Evolutionary conservation across 1,284 basidiomycete genomes (phyloP), one percentile per base, ranked within the genome.

Genomic region (Fomes fomentarius): DNA sequence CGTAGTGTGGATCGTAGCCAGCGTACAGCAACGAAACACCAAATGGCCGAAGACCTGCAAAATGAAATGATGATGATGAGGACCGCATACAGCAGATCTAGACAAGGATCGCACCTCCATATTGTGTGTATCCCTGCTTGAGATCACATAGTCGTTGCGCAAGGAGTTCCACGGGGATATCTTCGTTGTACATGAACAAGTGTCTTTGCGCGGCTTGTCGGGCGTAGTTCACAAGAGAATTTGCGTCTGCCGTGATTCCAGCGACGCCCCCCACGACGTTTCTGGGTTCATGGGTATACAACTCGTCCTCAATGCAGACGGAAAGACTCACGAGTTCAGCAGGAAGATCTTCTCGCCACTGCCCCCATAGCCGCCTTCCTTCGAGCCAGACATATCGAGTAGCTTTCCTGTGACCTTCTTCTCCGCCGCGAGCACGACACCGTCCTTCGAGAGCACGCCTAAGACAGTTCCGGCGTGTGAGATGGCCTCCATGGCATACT

Each of bases 401-500:
- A 99, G 85, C 75, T 99, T 99, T 45, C 95, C 95, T 0, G 97
- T 98, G 37, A 99, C 95, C 76, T 97, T 97, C 87, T 99, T 99
- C 81, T 99, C 96, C 7, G 96, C 96, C 0, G 95, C 96, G n/a
- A 99, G 82, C 2, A 98, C 95, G 34, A 99, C 93, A 1, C 97
- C 96, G 63, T 96, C 94, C 69, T 92, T 94, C 19, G 94, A 93
- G n/a, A 97, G 81, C 50, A 98, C 90, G 37, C 94, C 95, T 26
- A 98, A 84, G 40, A 97, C 94, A 14, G 95, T 96, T 59, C 96
- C 96, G 25, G 95, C 96, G 67, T 96, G 94, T 25, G 94, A 96
- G 80, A 98, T 98, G 58, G 95, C 95, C 71, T 98, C 95, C 95
- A 98, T 98, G 47, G 95, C 95, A 84, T 98, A 98, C 77, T 98